A percentile compares a stretch with the other conserved stretches of the same genome.
These are phyloP conservation scores for Linderina pennispora DNA, from an alignment of 192 early-diverging fungal genomes.

Conservation along the genomic window DNA sequence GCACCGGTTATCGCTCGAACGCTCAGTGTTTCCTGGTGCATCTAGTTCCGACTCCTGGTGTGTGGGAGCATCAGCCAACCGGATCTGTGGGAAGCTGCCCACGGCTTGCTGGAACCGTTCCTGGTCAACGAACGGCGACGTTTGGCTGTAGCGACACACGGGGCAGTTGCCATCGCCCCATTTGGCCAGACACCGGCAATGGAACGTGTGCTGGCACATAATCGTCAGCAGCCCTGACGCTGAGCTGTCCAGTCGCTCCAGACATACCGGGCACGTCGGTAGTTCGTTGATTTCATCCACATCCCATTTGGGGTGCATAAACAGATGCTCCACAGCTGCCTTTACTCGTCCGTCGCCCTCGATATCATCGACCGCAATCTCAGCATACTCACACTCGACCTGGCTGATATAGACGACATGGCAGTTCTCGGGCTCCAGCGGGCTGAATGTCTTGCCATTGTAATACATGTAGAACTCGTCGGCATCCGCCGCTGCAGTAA, in stretches of 20 bases:
- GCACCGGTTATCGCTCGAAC: conserved; percentile 54
- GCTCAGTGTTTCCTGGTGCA: no score
- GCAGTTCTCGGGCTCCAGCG: conserved; percentile 79
- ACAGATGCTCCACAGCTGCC: conserved; percentile 11
- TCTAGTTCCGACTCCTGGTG: no score
- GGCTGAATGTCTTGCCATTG: conserved; percentile 82
- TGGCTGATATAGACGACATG: conserved; percentile 75
- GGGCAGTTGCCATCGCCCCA: conserved; percentile 93
- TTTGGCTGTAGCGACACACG: conserved; percentile 80
- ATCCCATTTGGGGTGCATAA: conserved; percentile 20
- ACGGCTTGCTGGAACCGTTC: conserved; percentile 19
- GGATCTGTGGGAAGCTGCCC: neutral
- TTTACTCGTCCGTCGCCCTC: conserved; percentile 3
- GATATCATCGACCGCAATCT: conserved; percentile 27
- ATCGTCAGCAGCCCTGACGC: conserved; percentile 88
- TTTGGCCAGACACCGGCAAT: conserved; percentile 83
- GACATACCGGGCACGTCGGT: conserved; percentile 94
- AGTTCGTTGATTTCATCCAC: conserved; percentile 50
- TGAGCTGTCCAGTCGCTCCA: conserved; percentile 89
- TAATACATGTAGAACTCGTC: conserved; percentile 66
- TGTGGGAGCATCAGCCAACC: neutral
- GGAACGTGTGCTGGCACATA: conserved; percentile 93
- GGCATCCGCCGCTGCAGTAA: conserved; percentile 55
- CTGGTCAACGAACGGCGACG: conserved; percentile 32
- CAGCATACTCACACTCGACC: conserved; percentile 57